phyloP scores from a whole-genome alignment of 225 moss, liverwort and hornwort genomes.

The Marchantia paleacea region DNA sequence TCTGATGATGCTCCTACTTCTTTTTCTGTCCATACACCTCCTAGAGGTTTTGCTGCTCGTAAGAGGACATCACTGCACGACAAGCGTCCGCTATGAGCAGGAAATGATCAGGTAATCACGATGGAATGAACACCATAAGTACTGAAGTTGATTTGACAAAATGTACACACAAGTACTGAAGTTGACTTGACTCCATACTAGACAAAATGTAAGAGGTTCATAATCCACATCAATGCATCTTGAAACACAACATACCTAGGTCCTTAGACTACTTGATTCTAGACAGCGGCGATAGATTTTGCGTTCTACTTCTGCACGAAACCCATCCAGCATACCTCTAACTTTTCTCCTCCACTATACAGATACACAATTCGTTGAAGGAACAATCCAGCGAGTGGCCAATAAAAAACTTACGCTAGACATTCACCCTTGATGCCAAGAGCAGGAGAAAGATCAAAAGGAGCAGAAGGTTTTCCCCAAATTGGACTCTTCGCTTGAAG shows the following conservation, averaged over 20 bases:
- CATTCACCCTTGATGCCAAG: constrained; percentile 40
- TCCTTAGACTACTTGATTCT: not conserved
- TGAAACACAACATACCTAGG: not conserved
- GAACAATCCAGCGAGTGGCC: not conserved
- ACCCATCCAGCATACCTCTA: not conserved
- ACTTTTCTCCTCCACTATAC: not conserved
- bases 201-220: not conserved
- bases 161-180: not conserved
- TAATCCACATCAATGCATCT: not conserved
- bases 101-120: not conserved
- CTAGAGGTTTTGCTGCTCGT: constrained; percentile 35
- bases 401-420: constrained; percentile 49
- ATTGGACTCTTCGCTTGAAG: constrained; percentile 52
- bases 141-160: not conserved
- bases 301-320: not conserved
- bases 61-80: constrained; percentile 56
- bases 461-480: constrained; percentile 56
- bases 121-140: not conserved
- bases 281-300: not conserved
- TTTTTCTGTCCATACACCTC: constrained; percentile 19
- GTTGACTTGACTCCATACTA: not conserved
- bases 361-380: not conserved
- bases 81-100: not conserved
- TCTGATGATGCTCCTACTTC: constrained; percentile 22
- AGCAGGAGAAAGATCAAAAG: constrained; percentile 56